phyloP scores from a whole-genome alignment of 2,329 filamentous ascomycete genomes.

The Aspergillus piperis region DNA sequence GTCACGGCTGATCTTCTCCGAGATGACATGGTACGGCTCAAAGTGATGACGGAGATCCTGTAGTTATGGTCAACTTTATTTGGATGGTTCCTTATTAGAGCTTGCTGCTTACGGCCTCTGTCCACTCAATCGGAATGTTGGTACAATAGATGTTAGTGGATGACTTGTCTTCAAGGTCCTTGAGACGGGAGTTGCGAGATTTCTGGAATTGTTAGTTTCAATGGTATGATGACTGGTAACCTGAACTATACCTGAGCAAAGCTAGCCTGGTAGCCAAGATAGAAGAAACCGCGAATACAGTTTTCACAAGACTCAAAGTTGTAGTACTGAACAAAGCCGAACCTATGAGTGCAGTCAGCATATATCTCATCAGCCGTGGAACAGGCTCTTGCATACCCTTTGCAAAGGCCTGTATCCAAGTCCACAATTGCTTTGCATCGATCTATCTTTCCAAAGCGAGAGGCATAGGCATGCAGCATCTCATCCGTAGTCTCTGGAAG shows the following conservation, averaged over 20 bases:
- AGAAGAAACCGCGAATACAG: constrained; percentile 93
- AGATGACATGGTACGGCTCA: constrained; percentile 67
- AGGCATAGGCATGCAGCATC: constrained; percentile 76
- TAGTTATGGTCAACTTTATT: constrained; percentile 37
- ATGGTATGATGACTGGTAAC: too few species aligned
- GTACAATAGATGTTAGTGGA: constrained; percentile 99
- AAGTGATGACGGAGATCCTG: constrained; percentile 69
- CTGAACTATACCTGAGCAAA: constrained; percentile 74
- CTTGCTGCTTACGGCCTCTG: constrained; percentile 69
- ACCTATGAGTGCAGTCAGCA: constrained; percentile 56
- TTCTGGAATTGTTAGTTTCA: constrained; percentile 60
- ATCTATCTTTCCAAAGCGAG: constrained; percentile 88
- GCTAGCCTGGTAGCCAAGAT: constrained; percentile 93
- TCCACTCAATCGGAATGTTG: constrained; percentile 88
- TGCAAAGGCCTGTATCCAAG: constrained; percentile 87
- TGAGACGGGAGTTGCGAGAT: constrained; percentile 96
- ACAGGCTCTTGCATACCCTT: constrained; percentile 65
- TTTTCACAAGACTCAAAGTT: constrained; percentile 86
- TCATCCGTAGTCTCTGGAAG: constrained; percentile 94
- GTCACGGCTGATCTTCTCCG: constrained; percentile 92
- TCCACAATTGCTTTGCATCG: constrained; percentile 99
- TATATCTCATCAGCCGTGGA: constrained; percentile 26
- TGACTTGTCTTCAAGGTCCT: constrained; percentile 83
- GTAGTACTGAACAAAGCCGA: constrained; percentile 95
- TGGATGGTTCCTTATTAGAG: not conserved